Percentiles rank a stretch among this genome's conserved stretches.
These are phyloP conservation scores for Vigna reflexopilosa DNA, from an alignment of 306 rosid genomes.

Conservation along the genomic window DNA sequence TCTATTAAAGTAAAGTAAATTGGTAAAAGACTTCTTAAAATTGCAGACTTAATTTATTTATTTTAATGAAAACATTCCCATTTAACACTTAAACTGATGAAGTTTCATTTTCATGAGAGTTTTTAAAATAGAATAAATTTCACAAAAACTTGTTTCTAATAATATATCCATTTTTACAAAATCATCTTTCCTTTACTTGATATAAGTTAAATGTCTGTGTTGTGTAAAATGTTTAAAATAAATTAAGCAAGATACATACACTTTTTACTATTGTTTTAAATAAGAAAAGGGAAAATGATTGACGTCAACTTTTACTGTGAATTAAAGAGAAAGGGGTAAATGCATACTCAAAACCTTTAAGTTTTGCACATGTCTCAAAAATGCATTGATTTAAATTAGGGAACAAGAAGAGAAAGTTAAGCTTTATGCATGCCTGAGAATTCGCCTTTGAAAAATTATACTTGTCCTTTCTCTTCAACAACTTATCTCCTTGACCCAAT, in stretches of 20 bases:
- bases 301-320: constrained; percentile 8
- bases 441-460: constrained; percentile 12
- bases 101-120: too few relatives aligned
- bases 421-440: constrained; percentile 37
- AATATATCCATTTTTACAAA: too few relatives aligned
- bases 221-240: neutral
- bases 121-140: too few relatives aligned
- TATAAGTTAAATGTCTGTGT: neutral
- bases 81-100: too few relatives aligned
- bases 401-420: constrained; percentile 40
- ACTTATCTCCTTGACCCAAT: constrained; percentile 20
- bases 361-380: constrained; percentile 39
- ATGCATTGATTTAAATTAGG: constrained; percentile 34
- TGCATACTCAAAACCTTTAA: constrained; percentile 36
- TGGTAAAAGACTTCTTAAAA: too few relatives aligned
- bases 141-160: too few relatives aligned
- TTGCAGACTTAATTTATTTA: too few relatives aligned
- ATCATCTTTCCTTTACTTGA: neutral
- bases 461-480: constrained; percentile 34
- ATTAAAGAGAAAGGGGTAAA: constrained; percentile 18
- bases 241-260: neutral
- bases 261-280: neutral
- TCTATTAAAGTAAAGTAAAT: too few relatives aligned
- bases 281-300: neutral
- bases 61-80: too few relatives aligned